Conservation (phyloP, 2,329 filamentous ascomycete species). For the Xylariaceae sp. region DNA sequence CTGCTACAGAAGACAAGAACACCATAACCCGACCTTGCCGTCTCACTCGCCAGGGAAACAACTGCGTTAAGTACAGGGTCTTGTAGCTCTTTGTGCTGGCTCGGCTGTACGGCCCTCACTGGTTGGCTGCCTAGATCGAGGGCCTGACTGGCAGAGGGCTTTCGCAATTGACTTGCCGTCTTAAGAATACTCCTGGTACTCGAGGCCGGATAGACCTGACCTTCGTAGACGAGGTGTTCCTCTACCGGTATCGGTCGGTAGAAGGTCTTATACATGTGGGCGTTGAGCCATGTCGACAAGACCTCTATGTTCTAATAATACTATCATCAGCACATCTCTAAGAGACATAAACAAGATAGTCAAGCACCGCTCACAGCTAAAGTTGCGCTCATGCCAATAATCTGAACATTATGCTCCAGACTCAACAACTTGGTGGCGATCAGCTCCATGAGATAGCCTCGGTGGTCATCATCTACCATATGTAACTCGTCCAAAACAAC, state of each 20-base stretch:
- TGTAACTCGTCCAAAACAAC: slow-evolving; percentile 76
- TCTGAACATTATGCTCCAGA: slow-evolving; percentile 60
- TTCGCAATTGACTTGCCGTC: slow-evolving; percentile 47
- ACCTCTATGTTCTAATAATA: slow-evolving; percentile 58
- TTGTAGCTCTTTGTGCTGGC: slow-evolving; percentile 54
- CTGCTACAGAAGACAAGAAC: slow-evolving; percentile 70
- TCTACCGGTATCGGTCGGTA: slow-evolving; percentile 72
- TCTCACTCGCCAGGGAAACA: slow-evolving; percentile 63
- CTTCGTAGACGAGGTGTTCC: slow-evolving; percentile 68
- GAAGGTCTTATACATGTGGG: slow-evolving; percentile 65
- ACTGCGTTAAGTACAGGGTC: slow-evolving; percentile 65
- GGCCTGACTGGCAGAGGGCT: slow-evolving; percentile 27
- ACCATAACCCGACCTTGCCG: slow-evolving; percentile 61
- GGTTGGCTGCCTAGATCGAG: slow-evolving; percentile 37
- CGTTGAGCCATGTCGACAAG: slow-evolving; percentile 64
- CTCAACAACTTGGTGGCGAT: slow-evolving; percentile 68
- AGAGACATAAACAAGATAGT: not conserved
- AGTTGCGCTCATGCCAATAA: slow-evolving; percentile 76
- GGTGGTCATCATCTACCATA: slow-evolving; percentile 71
- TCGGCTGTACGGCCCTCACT: slow-evolving; percentile 47
- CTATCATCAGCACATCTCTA: slow-evolving; percentile 7
- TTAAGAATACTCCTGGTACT: slow-evolving; percentile 54
- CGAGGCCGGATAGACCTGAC: slow-evolving; percentile 58
- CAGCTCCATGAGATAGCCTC: slow-evolving; percentile 69
- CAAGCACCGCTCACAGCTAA: slow-evolving; percentile 50